These are phyloP conservation scores for Leccinum sublutescens DNA, from an alignment of 768 basidiomycete species.

Conservation along the genomic window DNA sequence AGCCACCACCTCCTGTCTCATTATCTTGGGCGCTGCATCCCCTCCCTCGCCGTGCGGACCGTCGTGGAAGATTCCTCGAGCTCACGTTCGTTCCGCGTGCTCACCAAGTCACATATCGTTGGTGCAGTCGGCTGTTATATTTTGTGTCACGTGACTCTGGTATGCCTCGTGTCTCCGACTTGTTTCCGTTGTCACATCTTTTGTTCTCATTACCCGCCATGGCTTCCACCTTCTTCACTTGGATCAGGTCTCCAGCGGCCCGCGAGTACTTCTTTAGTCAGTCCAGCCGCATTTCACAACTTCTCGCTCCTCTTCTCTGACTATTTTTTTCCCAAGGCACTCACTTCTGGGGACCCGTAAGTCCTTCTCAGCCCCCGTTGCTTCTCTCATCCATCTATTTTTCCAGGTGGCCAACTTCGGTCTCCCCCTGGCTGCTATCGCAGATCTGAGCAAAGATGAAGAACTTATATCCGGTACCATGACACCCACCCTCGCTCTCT, in stretches of 20 bases:
- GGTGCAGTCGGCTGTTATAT: not conserved
- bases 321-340: slow-evolving; percentile 56
- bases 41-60: not conserved
- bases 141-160: slow-evolving; percentile 13
- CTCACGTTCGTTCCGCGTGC: not conserved
- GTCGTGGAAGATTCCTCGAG: not conserved
- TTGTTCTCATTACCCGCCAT: slow-evolving; percentile 37
- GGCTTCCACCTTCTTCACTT: slow-evolving; percentile 84
- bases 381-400: slow-evolving; percentile 7
- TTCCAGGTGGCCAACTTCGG: slow-evolving; percentile 96
- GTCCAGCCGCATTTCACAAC: slow-evolving; percentile 30
- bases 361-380: slow-evolving; percentile 32
- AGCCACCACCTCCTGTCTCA: not conserved
- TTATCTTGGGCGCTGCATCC: not conserved
- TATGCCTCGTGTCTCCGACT: not conserved
- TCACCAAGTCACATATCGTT: not conserved
- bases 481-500: slow-evolving; percentile 85
- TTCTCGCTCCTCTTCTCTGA: slow-evolving; percentile 15
- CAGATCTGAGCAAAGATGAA: slow-evolving; percentile 92
- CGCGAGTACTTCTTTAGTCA: slow-evolving; percentile 94
- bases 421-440: slow-evolving; percentile 87
- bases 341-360: slow-evolving; percentile 96
- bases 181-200: not conserved
- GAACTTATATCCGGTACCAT: slow-evolving; percentile 96
- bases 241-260: slow-evolving; percentile 89